These are phyloP conservation scores for Osmanthus fragrans DNA, from an alignment of 257 asterid species.

Conservation along the genomic window DNA sequence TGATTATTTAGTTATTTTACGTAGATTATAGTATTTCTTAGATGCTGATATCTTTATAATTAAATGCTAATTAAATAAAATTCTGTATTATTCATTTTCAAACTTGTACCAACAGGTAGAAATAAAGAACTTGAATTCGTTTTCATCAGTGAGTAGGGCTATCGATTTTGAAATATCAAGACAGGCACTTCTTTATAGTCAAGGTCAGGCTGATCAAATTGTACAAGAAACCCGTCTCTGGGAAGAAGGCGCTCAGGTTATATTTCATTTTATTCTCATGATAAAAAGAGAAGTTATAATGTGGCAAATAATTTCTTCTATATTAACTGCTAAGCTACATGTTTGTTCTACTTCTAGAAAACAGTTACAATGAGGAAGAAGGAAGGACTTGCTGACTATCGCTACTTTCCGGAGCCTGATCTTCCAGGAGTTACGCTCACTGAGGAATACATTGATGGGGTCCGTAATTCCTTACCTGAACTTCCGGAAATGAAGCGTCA, in stretches of 20 bases:
- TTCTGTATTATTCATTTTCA: neutral
- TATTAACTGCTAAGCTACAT: conserved; percentile 17
- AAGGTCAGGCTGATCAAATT: conserved; percentile 80
- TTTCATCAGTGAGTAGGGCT: conserved; percentile 90
- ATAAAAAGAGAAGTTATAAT: too few species aligned
- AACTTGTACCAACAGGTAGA: conserved; percentile 66
- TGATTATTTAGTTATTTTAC: too few species aligned
- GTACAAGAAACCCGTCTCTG: conserved; percentile 97
- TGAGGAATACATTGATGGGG: conserved; percentile 53
- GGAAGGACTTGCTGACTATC: conserved; percentile 97
- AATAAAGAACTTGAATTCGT: conserved; percentile 91
- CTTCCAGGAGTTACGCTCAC: conserved; percentile 83
- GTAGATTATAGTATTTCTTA: too few species aligned
- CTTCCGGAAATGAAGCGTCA: conserved; percentile 89
- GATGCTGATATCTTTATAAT: too few species aligned
- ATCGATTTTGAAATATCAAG: conserved; percentile 88
- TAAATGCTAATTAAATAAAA: neutral
- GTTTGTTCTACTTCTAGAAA: conserved; percentile 53
- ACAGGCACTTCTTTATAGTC: conserved; percentile 73
- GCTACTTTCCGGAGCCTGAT: conserved; percentile 98
- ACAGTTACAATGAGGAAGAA: conserved; percentile 95
- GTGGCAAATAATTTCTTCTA: neutral
- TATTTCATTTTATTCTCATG: conserved; percentile 24
- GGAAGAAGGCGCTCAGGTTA: conserved; percentile 99
- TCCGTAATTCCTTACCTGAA: conserved; percentile 78